Evolutionary conservation across 208 protist species (phyloP), one percentile per base, ranked within the genome.

Genomic region (Trypanosoma avium): DNA sequence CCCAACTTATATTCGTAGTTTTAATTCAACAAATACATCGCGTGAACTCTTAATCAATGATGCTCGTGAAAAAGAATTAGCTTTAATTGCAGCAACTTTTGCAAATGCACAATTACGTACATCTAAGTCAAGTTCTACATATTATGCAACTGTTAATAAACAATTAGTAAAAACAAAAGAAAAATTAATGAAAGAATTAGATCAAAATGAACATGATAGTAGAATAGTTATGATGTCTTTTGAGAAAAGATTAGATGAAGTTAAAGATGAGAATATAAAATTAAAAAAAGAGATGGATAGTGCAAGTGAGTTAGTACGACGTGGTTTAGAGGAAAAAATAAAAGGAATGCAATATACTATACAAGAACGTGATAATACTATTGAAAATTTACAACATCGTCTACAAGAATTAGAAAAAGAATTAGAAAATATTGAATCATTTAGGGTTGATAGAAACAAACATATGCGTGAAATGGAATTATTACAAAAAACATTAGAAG

Each of bases 351-450:
- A 62, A 27, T 29, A 73, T 30, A 55, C n/a, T 12, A 46, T 80
- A 24, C 70, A 71, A 45, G 61, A 80, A 17, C 61, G 70, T 24
- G 86, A 92, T 36, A 42, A 24, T 13, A 42, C 58, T 12, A 75
- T 90, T 33, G 42, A 48, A 0, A 77, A 64, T n/a, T 63, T 95
- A 54, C 80, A 82, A 17, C 55, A 55, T 38, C 86, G 82, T 2
- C 65, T 94, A 0, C 67, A 54, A 29, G 71, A 82, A 53, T 59
- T 97, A 10, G 79, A 82, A 36, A 40, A 32, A 19, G 80, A 91
- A 55, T 70, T 92, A 9, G 64, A 83, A 33, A 46, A 61, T 42
- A 77, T 91, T 6, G 35, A 75, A 12, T 61, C 80, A 22, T 87
- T 84, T 61, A 77, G 84, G 3, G 79, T 82, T 21, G 64, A 79